These are phyloP conservation scores for Phaeolepiota aurea DNA, from an alignment of 768 basidiomycete species.

Conservation along the genomic window DNA sequence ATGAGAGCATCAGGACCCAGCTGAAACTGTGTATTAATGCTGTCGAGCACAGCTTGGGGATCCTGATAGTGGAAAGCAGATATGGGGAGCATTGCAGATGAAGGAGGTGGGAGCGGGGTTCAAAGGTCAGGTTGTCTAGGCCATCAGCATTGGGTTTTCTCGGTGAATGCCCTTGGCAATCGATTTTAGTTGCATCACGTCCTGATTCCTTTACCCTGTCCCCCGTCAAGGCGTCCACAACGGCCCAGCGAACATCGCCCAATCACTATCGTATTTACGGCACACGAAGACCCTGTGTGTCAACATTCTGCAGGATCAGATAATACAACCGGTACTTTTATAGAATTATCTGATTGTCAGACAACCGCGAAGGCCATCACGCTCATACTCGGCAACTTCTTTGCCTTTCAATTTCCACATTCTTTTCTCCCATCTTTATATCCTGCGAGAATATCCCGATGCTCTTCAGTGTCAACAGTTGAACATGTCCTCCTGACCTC, in stretches of 20 bases:
- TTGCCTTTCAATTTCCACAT: background rate
- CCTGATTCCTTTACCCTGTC: background rate
- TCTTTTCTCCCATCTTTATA: background rate
- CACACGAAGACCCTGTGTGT: background rate
- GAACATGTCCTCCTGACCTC: too few species aligned
- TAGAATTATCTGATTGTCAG: background rate
- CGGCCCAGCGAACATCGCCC: background rate
- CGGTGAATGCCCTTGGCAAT: slow-evolving; percentile 8
- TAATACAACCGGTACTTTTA: background rate
- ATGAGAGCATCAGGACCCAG: slow-evolving; percentile 53
- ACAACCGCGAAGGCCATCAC: background rate
- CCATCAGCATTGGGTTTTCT: background rate
- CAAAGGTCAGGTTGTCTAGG: background rate
- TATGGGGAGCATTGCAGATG: slow-evolving; percentile 30
- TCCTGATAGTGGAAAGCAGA: slow-evolving; percentile 32
- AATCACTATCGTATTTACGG: background rate
- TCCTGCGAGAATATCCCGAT: background rate
- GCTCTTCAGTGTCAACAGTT: too few species aligned
- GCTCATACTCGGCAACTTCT: background rate
- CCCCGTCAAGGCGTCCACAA: background rate
- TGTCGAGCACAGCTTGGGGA: slow-evolving; percentile 44
- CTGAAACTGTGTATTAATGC: slow-evolving; percentile 68
- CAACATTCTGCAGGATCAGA: background rate
- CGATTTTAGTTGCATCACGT: slow-evolving; percentile 2
- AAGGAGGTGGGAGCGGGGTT: slow-evolving; percentile 8